Percentiles rank a stretch among this genome's conserved stretches.
phyloP scores from a whole-genome alignment of 2,329 filamentous ascomycete species.

The Pyrenochaeta sp. region DNA sequence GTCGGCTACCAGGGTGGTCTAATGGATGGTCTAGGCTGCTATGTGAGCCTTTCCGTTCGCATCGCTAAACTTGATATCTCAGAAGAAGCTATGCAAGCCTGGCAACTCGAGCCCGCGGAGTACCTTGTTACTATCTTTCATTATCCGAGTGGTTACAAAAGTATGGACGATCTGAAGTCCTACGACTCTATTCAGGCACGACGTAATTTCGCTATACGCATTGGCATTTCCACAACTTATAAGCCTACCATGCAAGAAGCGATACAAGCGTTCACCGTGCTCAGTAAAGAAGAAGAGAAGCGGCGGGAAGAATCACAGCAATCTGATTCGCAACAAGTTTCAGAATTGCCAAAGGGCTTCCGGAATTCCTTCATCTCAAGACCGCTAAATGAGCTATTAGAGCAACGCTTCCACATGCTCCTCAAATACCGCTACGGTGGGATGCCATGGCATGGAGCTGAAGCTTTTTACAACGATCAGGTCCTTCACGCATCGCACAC shows the following conservation, averaged over 20 bases:
- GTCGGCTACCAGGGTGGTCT: conserved; percentile 69
- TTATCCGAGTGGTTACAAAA: conserved; percentile 69
- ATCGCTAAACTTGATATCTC: conserved; percentile 76
- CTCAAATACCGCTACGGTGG: conserved; percentile 66
- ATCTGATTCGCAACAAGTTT: conserved; percentile 22
- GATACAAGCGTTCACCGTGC: conserved; percentile 59
- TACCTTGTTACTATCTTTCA: conserved; percentile 79
- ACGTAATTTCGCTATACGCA: conserved; percentile 64
- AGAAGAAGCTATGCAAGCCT: conserved; percentile 77
- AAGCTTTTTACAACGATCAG: conserved; percentile 62
- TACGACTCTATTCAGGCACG: conserved; percentile 49
- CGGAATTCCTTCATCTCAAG: conserved; percentile 74
- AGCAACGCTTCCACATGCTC: conserved; percentile 69
- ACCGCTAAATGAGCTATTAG: conserved; percentile 74
- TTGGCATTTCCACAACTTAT: conserved; percentile 76
- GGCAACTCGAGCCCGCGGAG: conserved; percentile 72
- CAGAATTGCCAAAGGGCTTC: conserved; percentile 48
- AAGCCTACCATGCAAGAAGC: conserved; percentile 71
- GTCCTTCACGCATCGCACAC: conserved; percentile 45
- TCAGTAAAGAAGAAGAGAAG: conserved; percentile 44
- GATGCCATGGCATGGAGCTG: conserved; percentile 74
- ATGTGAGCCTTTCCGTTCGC: conserved; percentile 73
- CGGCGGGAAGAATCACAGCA: conserved; percentile 30
- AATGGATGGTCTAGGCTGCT: conserved; percentile 56
- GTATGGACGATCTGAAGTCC: conserved; percentile 63